Conservation (phyloP, 2,329 filamentous ascomycete genomes). For the Paramyrothecium roridum region DNA sequence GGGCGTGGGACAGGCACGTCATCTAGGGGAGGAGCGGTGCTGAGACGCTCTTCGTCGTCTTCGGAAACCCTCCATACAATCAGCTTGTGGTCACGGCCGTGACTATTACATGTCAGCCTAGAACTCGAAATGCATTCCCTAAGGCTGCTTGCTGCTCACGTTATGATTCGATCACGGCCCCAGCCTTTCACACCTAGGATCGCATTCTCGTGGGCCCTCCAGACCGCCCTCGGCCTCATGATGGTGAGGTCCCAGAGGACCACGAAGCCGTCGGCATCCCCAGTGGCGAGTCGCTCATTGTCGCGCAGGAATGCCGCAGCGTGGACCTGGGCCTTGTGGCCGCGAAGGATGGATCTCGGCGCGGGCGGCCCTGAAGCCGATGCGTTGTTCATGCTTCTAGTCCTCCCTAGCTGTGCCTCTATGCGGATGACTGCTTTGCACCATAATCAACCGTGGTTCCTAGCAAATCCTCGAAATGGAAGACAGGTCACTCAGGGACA, state of each 20-base stretch:
- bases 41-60: conserved; percentile 61
- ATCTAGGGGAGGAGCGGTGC: conserved; percentile 70
- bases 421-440: no score
- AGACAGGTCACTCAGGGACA: no score
- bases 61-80: conserved; percentile 74
- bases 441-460: no score
- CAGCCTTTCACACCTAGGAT: conserved; percentile 74
- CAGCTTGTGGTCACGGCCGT: conserved; percentile 85
- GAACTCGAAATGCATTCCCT: no score
- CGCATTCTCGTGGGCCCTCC: conserved; percentile 77
- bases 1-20: conserved; percentile 42
- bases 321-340: conserved; percentile 80
- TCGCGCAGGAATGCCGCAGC: conserved; percentile 66
- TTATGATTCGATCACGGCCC: conserved; percentile 72
- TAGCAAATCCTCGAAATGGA: no score
- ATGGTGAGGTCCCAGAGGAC: conserved; percentile 81
- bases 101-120: conserved; percentile 47
- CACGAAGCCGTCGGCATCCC: conserved; percentile 87
- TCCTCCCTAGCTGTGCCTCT: no score
- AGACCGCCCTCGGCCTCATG: conserved; percentile 78
- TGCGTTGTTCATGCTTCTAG: neutral
- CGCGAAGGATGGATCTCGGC: conserved; percentile 70
- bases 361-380: conserved; percentile 27
- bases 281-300: conserved; percentile 78
- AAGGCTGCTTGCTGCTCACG: conserved; percentile 55